Percentiles rank a stretch among this genome's conserved stretches.
These are phyloP conservation scores for Fusarium veterinarium DNA, from an alignment of 2,329 filamentous ascomycete genomes.

Conservation along the genomic window DNA sequence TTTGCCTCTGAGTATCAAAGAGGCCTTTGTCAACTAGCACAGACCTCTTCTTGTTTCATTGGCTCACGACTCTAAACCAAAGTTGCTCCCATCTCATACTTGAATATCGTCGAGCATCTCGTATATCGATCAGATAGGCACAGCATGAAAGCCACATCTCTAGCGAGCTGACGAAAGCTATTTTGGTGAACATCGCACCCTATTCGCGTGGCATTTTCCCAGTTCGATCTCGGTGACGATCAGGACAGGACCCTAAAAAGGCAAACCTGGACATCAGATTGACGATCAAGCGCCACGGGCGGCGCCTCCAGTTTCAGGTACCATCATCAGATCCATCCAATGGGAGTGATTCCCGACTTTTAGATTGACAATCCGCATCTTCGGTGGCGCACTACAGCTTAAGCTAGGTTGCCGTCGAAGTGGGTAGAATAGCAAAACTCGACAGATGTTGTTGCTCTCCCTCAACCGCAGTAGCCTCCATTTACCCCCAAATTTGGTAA, in stretches of 20 bases:
- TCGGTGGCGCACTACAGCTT: conserved; percentile 32
- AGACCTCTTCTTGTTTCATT: conserved; percentile 17
- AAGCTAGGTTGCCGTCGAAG: conserved; percentile 10
- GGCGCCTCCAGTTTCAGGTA: conserved; percentile 43
- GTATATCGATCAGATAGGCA: neutral
- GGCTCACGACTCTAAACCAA: neutral
- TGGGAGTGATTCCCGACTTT: conserved; percentile 35
- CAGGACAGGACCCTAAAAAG: conserved; percentile 4
- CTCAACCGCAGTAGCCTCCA: neutral
- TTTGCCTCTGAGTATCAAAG: neutral
- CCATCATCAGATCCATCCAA: conserved; percentile 35
- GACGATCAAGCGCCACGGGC: conserved; percentile 40
- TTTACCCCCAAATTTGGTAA: neutral
- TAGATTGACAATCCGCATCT: conserved; percentile 35
- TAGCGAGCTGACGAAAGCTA: neutral
- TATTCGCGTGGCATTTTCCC: neutral
- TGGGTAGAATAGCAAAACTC: conserved; percentile 30
- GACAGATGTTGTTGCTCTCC: conserved; percentile 4
- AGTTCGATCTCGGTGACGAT: conserved; percentile 1
- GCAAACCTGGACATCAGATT: conserved; percentile 21
- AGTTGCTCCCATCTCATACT: neutral
- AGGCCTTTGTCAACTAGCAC: conserved; percentile 11
- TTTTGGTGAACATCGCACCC: neutral
- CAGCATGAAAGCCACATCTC: neutral
- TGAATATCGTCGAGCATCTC: neutral